phyloP scores from a whole-genome alignment of 1,284 basidiomycete species.

The Heterobasidion occidentale region DNA sequence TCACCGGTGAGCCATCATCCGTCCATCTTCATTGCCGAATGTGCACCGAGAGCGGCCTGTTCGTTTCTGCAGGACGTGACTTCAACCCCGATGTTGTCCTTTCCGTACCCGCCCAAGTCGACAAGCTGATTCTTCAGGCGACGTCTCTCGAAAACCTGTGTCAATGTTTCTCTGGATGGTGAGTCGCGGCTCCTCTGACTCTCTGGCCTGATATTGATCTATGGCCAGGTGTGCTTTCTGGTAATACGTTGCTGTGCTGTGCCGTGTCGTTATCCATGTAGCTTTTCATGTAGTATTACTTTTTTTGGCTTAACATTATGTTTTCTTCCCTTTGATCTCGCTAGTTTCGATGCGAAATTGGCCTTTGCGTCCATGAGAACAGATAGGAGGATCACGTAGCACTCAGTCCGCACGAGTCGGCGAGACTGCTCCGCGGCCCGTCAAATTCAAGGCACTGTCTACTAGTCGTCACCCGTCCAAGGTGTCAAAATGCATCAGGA shows the following conservation, averaged over 20 bases:
- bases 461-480: no score
- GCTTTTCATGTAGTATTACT: neutral
- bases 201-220: neutral
- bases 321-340: neutral
- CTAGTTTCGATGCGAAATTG: neutral
- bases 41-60: neutral
- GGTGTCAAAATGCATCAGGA: no score
- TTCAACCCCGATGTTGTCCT: conserved; percentile 80
- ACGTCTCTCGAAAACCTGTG: conserved; percentile 91
- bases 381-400: no score
- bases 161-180: conserved; percentile 96
- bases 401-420: no score
- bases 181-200: conserved; percentile 12
- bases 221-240: conserved; percentile 34
- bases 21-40: conserved; percentile 3
- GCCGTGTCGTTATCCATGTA: neutral
- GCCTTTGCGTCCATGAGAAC: no score
- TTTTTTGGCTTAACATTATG: no score
- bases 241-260: conserved; percentile 15
- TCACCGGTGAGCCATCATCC: conserved; percentile 59
- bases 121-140: conserved; percentile 86
- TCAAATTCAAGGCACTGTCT: no score
- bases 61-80: conserved; percentile 58
- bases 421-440: no score
- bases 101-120: conserved; percentile 74